Conservation (phyloP, 1,284 basidiomycete species). For the Austropuccinia psidii region DNA sequence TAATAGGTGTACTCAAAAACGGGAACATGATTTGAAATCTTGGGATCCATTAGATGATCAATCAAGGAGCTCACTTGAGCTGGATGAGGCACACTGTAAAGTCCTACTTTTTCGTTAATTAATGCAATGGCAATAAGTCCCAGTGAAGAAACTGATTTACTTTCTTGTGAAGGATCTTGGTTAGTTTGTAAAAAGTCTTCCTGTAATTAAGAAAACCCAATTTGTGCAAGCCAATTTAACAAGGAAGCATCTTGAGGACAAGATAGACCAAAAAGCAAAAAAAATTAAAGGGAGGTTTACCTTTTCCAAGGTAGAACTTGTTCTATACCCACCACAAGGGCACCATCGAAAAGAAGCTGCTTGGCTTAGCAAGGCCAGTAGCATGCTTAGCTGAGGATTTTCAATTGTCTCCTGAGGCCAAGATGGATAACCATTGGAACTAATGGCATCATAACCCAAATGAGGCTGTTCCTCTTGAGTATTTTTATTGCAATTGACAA, state of each 20-base stretch:
- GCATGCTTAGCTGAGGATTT: constrained; percentile 58
- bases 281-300: too few relatives aligned
- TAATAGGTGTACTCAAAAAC: constrained; percentile 38
- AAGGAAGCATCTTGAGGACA: too few relatives aligned
- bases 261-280: too few relatives aligned
- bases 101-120: constrained; percentile 67
- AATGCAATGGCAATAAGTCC: constrained; percentile 74
- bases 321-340: constrained; percentile 39
- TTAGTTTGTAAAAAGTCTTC: too few relatives aligned
- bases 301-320: too few relatives aligned
- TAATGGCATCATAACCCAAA: neutral
- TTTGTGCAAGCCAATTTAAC: too few relatives aligned
- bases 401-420: neutral
- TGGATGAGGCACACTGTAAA: constrained; percentile 71
- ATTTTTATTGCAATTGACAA: neutral
- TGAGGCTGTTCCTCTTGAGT: neutral
- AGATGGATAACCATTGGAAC: neutral
- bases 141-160: constrained; percentile 50
- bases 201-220: too few relatives aligned
- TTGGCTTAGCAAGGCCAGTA: constrained; percentile 57
- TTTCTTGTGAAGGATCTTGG: neutral
- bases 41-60: neutral
- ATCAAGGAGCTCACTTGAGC: constrained; percentile 40
- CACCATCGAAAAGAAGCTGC: constrained; percentile 33
- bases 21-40: neutral